A percentile compares a stretch with the other conserved stretches of the same genome.
These are phyloP conservation scores for Wickerhamiella kurtzmanii DNA, from an alignment of 805 yeast species.

Conservation along the genomic window DNA sequence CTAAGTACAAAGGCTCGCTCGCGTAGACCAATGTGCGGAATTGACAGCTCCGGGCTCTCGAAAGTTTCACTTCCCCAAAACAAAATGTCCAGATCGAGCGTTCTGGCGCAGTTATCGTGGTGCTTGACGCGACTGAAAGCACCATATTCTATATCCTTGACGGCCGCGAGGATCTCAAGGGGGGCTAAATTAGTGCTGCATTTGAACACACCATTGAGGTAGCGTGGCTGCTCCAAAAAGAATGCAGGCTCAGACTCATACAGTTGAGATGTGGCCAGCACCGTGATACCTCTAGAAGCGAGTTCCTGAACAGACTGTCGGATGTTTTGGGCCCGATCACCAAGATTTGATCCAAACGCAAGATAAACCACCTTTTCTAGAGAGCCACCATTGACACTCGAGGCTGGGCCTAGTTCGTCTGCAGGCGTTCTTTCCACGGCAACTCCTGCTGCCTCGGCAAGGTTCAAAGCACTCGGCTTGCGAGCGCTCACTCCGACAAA, in stretches of 20 bases:
- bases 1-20: constrained; percentile 82
- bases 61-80: constrained; percentile 48
- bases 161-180: constrained; percentile 39
- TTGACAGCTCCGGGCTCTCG: constrained; percentile 43
- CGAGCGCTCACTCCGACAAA: constrained; percentile 48
- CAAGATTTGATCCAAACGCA: constrained; percentile 85
- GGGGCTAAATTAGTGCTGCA: constrained; percentile 54
- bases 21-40: constrained; percentile 82
- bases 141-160: constrained; percentile 70
- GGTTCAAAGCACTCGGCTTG: constrained; percentile 80
- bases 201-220: constrained; percentile 70
- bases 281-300: constrained; percentile 30
- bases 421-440: constrained; percentile 38
- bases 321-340: constrained; percentile 56
- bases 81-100: constrained; percentile 79
- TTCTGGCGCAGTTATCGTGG: constrained; percentile 82
- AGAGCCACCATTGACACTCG: no score
- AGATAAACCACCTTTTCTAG: constrained; percentile 46
- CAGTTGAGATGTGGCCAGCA: constrained; percentile 57
- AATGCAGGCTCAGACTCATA: constrained; percentile 93
- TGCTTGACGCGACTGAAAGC: constrained; percentile 57
- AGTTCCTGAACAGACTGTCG: constrained; percentile 39
- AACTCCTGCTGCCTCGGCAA: constrained; percentile 85
- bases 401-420: not conserved
- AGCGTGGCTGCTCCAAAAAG: constrained; percentile 60